These are phyloP conservation scores for Globisporangium rhizosaccharum DNA, from an alignment of 352 stramenopile species.

Conservation along the genomic window DNA sequence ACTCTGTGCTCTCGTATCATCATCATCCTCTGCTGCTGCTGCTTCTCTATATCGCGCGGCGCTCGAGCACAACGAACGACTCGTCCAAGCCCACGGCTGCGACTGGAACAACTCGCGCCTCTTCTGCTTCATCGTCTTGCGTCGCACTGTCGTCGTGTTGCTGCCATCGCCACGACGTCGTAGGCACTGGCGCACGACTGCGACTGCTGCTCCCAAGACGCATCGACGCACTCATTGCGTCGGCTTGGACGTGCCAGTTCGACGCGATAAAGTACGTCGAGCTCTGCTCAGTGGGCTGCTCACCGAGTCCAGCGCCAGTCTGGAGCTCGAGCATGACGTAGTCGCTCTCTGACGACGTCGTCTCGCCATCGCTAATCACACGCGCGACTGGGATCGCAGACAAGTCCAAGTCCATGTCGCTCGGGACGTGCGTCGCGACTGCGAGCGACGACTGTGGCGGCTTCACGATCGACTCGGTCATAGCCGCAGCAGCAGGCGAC, in stretches of 20 bases:
- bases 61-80: constrained; percentile 73
- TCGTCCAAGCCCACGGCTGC: constrained; percentile 34
- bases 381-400: constrained; percentile 48
- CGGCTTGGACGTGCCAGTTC: constrained; percentile 68
- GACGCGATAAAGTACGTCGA: constrained; percentile 84
- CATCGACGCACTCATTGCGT: constrained; percentile 74
- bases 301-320: constrained; percentile 47
- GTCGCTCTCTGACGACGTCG: constrained; percentile 33
- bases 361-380: constrained; percentile 32
- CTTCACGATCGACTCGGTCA: neutral
- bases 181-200: neutral
- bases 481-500: neutral
- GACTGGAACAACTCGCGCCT: constrained; percentile 5
- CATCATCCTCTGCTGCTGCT: neutral
- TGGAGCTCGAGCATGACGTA: constrained; percentile 84
- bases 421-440: constrained; percentile 27
- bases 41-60: constrained; percentile 3
- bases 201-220: constrained; percentile 23
- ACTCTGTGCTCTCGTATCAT: neutral
- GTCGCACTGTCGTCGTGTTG: constrained; percentile 1
- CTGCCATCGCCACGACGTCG: constrained; percentile 3
- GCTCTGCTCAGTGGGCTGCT: constrained; percentile 16
- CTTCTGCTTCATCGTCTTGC: neutral
- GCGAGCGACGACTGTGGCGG: neutral
- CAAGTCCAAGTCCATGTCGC: constrained; percentile 11